Conservation (phyloP, 768 basidiomycete genomes). For the Dentipellis fragilis region DNA sequence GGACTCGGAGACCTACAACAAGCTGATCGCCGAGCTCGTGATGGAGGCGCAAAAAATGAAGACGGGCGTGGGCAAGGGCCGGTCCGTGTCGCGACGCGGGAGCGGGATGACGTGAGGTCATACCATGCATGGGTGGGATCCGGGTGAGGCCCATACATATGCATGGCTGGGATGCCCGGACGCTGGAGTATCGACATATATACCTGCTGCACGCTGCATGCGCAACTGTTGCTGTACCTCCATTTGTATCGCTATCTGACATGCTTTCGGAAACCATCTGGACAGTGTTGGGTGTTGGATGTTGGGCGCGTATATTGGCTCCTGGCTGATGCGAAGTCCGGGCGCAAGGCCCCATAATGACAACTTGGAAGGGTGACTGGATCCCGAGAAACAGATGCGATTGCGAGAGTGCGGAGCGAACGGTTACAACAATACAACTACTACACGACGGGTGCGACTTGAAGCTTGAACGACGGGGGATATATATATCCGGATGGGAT, state of each 20-base stretch:
- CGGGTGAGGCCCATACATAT: background rate
- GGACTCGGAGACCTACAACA: constrained; percentile 84
- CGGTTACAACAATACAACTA: background rate
- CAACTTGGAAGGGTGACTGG: background rate
- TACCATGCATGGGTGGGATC: background rate
- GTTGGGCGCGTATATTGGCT: too few species aligned
- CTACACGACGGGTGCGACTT: background rate
- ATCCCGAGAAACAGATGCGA: background rate
- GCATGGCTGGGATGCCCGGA: background rate
- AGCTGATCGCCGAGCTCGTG: constrained; percentile 85
- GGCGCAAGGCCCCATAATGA: too few species aligned
- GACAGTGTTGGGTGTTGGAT: too few species aligned
- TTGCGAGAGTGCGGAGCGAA: background rate
- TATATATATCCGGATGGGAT: too few species aligned
- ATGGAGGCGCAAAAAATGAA: constrained; percentile 83
- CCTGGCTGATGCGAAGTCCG: too few species aligned
- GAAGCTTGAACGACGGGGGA: too few species aligned
- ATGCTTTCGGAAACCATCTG: background rate
- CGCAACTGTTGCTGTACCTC: background rate
- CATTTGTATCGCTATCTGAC: background rate
- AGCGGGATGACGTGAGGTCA: constrained; percentile 6
- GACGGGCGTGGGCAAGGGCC: constrained; percentile 39
- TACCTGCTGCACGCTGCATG: background rate
- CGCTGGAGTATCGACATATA: background rate
- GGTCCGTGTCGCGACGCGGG: constrained; percentile 35